Evolutionary conservation across 805 yeast genomes (phyloP), one percentile per base, ranked within the genome.

Genomic region (Candida namnaoensis): DNA sequence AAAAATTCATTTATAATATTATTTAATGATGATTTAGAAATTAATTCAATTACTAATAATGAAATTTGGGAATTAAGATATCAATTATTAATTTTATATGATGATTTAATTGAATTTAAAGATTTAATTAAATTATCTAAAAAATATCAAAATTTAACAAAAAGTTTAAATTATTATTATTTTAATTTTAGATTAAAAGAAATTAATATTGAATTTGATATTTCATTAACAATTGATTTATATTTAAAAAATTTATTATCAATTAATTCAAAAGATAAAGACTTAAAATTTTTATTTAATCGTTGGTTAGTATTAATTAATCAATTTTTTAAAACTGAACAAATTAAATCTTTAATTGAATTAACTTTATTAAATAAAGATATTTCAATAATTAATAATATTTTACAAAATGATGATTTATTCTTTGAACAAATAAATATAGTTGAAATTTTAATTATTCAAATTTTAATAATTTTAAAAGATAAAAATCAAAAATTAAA

Each of bases 251-350:
- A 6, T 59, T 47, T 41, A 49, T 61, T 12, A 30, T 13, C 13
- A 11, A 7, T 3, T 25, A 38, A 45, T 14, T 45, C 38, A 2
- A 40, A 54, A 3, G 15, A 41, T 1, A 40, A 41, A 1, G 45
- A 57, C 39, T 41, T 63, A 8, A 27, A 44, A 32, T 41, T 52
- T 12, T 41, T 68, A 0, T 66, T 79, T 40, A 47, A 51, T 9
- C 72, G 86, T 50, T 82, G 88, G 88, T 51, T 69, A 34, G 71
- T 80, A 1, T 44, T 81, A 1, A 41, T 70, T 35, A 64, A 74
- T 48, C 38, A 44, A 6, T 47, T 60, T 37, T 65, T 72, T 48
- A 34, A 57, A 0, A 44, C 50, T 12, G 52, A 58, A 0, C 56
- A 64, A 6, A 48, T 73, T 5, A 37, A 48, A 1, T 4, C 32